Conservation (phyloP, 2,329 filamentous ascomycete species). For the Fusarium succisae region DNA sequence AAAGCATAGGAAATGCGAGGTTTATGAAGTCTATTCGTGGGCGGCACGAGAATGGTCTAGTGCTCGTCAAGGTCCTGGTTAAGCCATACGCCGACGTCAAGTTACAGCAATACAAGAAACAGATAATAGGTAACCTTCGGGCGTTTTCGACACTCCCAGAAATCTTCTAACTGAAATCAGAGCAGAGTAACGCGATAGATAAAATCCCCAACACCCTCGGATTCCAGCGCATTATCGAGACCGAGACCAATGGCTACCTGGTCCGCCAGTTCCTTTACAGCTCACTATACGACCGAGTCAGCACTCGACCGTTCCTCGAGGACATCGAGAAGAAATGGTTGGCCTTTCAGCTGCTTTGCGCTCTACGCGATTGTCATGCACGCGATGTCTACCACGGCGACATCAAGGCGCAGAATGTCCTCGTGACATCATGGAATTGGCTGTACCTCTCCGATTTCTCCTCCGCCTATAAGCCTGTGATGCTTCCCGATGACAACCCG, state of each 20-base stretch:
- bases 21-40: constrained; percentile 98
- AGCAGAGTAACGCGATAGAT: constrained; percentile 80
- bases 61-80: constrained; percentile 93
- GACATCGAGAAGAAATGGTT: constrained; percentile 99
- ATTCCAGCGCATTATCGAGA: constrained; percentile 92
- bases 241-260: constrained; percentile 88
- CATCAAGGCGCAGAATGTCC: constrained; percentile 96
- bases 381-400: constrained; percentile 94
- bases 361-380: constrained; percentile 89
- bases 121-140: constrained; percentile 71
- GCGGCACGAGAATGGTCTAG: constrained; percentile 87
- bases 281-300: constrained; percentile 95
- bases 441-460: constrained; percentile 98
- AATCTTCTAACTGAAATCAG: constrained; percentile 53
- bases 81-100: constrained; percentile 89
- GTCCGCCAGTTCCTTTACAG: constrained; percentile 96
- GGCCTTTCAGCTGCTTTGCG: constrained; percentile 92
- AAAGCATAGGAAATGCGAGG: constrained; percentile 86
- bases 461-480: constrained; percentile 92
- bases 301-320: constrained; percentile 94
- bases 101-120: constrained; percentile 79
- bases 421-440: constrained; percentile 99
- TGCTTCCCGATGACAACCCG: constrained; percentile 94
- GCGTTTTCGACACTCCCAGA: too few species aligned
- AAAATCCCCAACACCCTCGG: constrained; percentile 90